Evolutionary conservation across 495 filamentous ascomycete species (phyloP).

Genomic region (Podospora tetraspora): DNA sequence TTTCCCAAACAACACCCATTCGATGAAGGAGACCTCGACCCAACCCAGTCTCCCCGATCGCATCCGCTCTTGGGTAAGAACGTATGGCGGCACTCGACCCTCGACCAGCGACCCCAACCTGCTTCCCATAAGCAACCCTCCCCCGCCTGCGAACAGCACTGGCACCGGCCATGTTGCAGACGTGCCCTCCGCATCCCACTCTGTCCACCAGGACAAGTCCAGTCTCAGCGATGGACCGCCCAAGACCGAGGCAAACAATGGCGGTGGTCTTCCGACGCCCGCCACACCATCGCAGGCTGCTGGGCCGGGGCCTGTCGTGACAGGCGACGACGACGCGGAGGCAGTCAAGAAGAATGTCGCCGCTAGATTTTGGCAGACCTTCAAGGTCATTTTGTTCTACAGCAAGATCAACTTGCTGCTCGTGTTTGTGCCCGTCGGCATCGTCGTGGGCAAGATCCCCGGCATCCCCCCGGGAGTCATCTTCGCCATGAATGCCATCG

Average conservation of each 20-base stretch:
- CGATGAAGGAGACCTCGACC: constrained; percentile 62
- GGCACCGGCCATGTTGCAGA: constrained; percentile 23
- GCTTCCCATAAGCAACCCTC: constrained; percentile 31
- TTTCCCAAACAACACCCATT: constrained; percentile 24
- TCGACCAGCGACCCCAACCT: constrained; percentile 33
- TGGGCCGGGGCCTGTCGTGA: constrained; percentile 54
- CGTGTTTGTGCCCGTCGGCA: constrained; percentile 75
- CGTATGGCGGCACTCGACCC: constrained; percentile 47
- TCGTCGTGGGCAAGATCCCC: constrained; percentile 53
- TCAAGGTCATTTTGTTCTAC: constrained; percentile 52
- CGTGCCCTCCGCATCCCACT: constrained; percentile 10
- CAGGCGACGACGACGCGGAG: constrained; percentile 21
- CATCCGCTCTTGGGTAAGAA: constrained; percentile 51
- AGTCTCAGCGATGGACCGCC: background rate
- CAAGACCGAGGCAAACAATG: constrained; percentile 19
- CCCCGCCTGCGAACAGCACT: constrained; percentile 13
- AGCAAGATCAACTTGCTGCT: constrained; percentile 78
- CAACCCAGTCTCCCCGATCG: constrained; percentile 49
- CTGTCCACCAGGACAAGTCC: constrained; percentile 11
- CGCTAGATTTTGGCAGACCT: constrained; percentile 45
- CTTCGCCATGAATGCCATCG: constrained; percentile 79
- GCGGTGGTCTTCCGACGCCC: constrained; percentile 29
- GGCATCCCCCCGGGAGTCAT: constrained; percentile 36
- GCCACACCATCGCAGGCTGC: constrained; percentile 51
- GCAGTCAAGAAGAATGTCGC: constrained; percentile 41